Conservation (phyloP, 2,329 filamentous ascomycete species). For the Truncatella angustata region DNA sequence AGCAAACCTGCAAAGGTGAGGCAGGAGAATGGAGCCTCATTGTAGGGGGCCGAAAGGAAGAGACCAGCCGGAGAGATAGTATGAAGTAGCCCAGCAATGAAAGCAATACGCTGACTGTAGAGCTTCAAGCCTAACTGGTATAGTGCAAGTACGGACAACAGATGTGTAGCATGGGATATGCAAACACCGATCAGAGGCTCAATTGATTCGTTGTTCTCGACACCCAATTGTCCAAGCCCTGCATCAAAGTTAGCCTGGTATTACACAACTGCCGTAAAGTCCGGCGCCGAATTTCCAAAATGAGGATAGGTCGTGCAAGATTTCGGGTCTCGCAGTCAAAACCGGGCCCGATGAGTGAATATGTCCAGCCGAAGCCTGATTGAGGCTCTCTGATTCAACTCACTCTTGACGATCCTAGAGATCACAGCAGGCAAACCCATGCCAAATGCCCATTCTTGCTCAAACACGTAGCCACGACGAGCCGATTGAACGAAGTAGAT, state of each 20-base stretch:
- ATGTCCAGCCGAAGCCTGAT: background rate
- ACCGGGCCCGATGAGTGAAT: background rate
- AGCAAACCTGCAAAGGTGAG: conserved; percentile 74
- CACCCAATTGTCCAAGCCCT: conserved; percentile 25
- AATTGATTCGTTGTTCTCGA: conserved; percentile 20
- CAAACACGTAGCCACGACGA: conserved; percentile 64
- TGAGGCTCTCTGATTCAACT: conserved; percentile 9
- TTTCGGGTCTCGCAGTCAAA: background rate
- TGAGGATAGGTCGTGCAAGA: background rate
- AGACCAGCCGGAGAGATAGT: conserved; percentile 83
- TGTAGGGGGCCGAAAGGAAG: conserved; percentile 85
- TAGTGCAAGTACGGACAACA: conserved; percentile 70
- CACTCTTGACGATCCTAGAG: conserved; percentile 33
- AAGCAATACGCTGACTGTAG: conserved; percentile 54
- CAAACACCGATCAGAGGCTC: conserved; percentile 58
- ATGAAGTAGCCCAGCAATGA: conserved; percentile 71
- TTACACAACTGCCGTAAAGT: background rate
- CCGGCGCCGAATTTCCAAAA: background rate
- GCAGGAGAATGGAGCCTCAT: conserved; percentile 76
- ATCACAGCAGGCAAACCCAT: conserved; percentile 43
- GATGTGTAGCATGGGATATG: conserved; percentile 72
- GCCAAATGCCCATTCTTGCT: conserved; percentile 86
- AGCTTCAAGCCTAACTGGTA: conserved; percentile 63
- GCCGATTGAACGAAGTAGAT: conserved; percentile 70
- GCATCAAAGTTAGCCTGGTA: background rate